Conservation (phyloP, 1,284 basidiomycete species). For the Ustilago lituana region DNA sequence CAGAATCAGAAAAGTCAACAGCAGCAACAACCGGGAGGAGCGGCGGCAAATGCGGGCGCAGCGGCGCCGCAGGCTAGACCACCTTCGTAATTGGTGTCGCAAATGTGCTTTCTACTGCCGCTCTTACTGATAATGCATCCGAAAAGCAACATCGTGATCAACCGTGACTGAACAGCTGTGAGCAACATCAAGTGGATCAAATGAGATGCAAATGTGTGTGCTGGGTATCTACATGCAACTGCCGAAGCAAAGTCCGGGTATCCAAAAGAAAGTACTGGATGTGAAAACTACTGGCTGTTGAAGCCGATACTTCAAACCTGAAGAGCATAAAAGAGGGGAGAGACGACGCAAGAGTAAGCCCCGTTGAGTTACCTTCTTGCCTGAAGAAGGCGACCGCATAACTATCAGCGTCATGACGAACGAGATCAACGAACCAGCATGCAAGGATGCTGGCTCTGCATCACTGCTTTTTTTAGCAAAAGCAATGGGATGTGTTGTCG, state of each 20-base stretch:
- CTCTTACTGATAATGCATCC: too few relatives aligned
- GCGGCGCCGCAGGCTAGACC: constrained; percentile 8
- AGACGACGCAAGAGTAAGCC: constrained; percentile 58
- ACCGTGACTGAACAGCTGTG: too few relatives aligned
- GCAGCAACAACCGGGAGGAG: neutral
- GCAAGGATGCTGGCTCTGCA: neutral
- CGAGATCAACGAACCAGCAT: constrained; percentile 19
- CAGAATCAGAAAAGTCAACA: constrained; percentile 38
- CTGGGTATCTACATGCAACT: neutral
- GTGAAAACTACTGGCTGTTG: constrained; percentile 38
- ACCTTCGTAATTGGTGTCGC: too few relatives aligned
- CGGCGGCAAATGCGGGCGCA: neutral
- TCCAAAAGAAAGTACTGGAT: neutral
- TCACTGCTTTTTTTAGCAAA: neutral
- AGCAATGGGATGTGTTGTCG: constrained; percentile 24
- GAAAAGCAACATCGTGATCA: too few relatives aligned
- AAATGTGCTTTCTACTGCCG: too few relatives aligned
- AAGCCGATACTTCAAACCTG: constrained; percentile 11
- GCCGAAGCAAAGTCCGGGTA: neutral
- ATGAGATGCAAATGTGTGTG: neutral
- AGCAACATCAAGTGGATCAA: neutral
- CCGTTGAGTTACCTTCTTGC: constrained; percentile 49
- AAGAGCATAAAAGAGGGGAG: constrained; percentile 13
- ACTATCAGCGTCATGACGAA: constrained; percentile 55
- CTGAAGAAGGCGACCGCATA: constrained; percentile 47